A percentile compares a stretch with the other conserved stretches of the same genome.
Evolutionary conservation across 768 basidiomycete species (phyloP).

Genomic region (Coprinopsis sp.): DNA sequence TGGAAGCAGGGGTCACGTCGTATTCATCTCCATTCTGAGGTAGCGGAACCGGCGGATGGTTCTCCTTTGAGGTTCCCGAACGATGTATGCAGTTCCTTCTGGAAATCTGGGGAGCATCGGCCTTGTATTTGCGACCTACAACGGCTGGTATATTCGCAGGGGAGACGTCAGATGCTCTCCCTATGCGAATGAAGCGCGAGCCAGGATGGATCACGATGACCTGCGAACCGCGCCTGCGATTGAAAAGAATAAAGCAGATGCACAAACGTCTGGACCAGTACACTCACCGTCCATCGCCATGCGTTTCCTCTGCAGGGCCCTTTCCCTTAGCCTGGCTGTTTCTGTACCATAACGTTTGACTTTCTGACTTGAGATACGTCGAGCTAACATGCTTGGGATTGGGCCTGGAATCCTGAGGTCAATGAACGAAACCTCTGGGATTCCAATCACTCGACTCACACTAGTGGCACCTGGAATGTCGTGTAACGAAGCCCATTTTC

Average conservation of each 20-base stretch:
- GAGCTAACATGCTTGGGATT: slow-evolving; percentile 80
- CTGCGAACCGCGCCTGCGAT: slow-evolving; percentile 66
- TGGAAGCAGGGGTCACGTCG: slow-evolving; percentile 39
- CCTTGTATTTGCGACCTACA: slow-evolving; percentile 60
- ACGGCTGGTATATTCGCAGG: slow-evolving; percentile 67
- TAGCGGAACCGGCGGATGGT: slow-evolving; percentile 13
- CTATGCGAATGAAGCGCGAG: slow-evolving; percentile 67
- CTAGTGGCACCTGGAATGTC: slow-evolving; percentile 72
- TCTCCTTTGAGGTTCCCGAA: slow-evolving; percentile 37
- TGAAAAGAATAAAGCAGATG: slow-evolving; percentile 11
- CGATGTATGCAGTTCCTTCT: slow-evolving; percentile 52
- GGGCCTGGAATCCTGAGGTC: slow-evolving; percentile 35
- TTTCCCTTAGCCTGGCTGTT: slow-evolving; percentile 56
- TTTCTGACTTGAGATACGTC: slow-evolving; percentile 73
- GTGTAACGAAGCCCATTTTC: slow-evolving; percentile 82
- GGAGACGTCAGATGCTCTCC: slow-evolving; percentile 71
- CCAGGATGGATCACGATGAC: slow-evolving; percentile 79
- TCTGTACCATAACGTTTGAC: slow-evolving; percentile 69
- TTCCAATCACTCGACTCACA: slow-evolving; percentile 36
- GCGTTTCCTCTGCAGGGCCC: slow-evolving; percentile 30
- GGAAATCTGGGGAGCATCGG: slow-evolving; percentile 36
- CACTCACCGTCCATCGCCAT: slow-evolving; percentile 46
- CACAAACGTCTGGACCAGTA: slow-evolving; percentile 9
- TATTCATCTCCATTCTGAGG: slow-evolving; percentile 46
- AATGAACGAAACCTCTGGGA: slow-evolving; percentile 4